Conservation (phyloP, 805 yeast species). For the Candida ascalaphidarum region DNA sequence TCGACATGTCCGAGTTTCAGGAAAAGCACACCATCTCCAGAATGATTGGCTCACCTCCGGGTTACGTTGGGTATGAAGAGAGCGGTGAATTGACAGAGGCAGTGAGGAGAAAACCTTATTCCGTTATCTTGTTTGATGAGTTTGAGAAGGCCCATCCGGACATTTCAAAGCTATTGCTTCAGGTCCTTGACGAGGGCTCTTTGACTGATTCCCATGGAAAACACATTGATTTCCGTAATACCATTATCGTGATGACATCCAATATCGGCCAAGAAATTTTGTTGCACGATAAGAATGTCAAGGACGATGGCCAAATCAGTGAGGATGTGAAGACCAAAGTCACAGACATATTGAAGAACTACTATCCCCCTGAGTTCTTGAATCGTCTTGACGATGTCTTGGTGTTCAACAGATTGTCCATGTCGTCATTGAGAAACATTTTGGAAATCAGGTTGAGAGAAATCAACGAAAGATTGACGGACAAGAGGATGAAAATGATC, state of each 20-base stretch:
- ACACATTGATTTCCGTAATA: constrained; percentile 87
- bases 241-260: constrained; percentile 93
- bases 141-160: constrained; percentile 97
- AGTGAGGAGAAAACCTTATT: constrained; percentile 88
- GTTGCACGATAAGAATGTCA: constrained; percentile 52
- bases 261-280: constrained; percentile 92
- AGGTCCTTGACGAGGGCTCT: constrained; percentile 92
- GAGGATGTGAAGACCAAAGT: constrained; percentile 49
- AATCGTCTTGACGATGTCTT: constrained; percentile 92
- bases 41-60: constrained; percentile 96
- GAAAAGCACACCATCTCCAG: constrained; percentile 88
- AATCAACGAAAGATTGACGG: constrained; percentile 67
- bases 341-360: constrained; percentile 54
- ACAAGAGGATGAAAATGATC: constrained; percentile 60
- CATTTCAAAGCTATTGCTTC: constrained; percentile 81
- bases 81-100: constrained; percentile 97
- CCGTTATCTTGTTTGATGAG: constrained; percentile 90
- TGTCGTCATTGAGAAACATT: constrained; percentile 62
- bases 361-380: constrained; percentile 91
- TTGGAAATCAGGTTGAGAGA: constrained; percentile 81
- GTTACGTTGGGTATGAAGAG: constrained; percentile 93
- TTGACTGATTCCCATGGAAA: constrained; percentile 94
- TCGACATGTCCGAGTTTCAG: constrained; percentile 98
- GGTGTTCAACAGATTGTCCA: constrained; percentile 85
- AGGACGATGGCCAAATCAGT: constrained; percentile 53